These are phyloP conservation scores for Kluyveromyces lactis DNA, from an alignment of 805 yeast genomes.

Conservation along the genomic window DNA sequence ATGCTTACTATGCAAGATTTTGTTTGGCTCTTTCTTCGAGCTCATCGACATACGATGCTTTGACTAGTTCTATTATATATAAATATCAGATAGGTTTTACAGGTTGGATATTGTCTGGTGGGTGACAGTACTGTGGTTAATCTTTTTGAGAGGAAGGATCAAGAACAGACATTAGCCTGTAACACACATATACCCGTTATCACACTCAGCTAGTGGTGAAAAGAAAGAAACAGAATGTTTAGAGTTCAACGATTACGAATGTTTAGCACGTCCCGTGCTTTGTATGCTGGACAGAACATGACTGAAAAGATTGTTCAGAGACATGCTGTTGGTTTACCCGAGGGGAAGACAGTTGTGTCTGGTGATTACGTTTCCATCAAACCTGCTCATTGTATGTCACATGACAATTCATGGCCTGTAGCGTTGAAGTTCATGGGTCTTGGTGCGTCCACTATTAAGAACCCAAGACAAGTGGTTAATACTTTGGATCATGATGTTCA, in stretches of 20 bases:
- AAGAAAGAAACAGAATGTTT: conserved; percentile 13
- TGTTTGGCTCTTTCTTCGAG: no score
- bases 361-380: conserved; percentile 94
- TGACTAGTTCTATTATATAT: no score
- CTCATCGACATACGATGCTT: no score
- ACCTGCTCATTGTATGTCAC: conserved; percentile 99
- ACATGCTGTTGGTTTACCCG: conserved; percentile 78
- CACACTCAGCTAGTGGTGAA: no score
- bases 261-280: conserved; percentile 13
- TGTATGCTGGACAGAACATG: conserved; percentile 53
- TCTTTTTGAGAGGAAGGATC: no score
- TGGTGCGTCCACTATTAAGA: conserved; percentile 77
- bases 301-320: conserved; percentile 94
- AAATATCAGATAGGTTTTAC: no score
- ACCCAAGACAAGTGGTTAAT: conserved; percentile 87
- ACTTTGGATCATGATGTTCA: conserved; percentile 98
- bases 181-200: no score
- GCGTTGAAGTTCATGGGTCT: conserved; percentile 93
- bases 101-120: no score
- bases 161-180: no score
- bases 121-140: no score
- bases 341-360: conserved; percentile 66
- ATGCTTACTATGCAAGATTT: no score
- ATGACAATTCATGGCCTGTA: conserved; percentile 99
- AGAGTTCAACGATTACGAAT: conserved; percentile 15